A percentile compares a stretch with the other conserved stretches of the same genome.
These are phyloP conservation scores for Hymenoscyphus salicellus DNA, from an alignment of 2,329 filamentous ascomycete species.

Conservation along the genomic window DNA sequence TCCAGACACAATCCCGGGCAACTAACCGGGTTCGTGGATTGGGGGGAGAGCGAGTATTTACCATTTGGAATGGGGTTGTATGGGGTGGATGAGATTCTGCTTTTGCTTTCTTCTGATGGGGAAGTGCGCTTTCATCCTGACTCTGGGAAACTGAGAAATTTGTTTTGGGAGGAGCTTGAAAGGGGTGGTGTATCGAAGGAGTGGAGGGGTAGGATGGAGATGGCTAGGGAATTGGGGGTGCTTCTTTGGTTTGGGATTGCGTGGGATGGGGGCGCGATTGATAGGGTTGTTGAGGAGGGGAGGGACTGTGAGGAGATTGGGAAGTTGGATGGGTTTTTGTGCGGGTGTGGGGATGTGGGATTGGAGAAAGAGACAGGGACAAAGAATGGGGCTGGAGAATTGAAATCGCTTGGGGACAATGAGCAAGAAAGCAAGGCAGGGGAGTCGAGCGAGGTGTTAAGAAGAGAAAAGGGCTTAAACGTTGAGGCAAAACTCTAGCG, in stretches of 20 bases:
- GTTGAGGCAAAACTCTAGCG: not conserved
- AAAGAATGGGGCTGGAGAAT: not conserved
- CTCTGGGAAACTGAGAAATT: conserved; percentile 42
- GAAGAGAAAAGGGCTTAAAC: not conserved
- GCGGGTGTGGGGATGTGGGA: not conserved
- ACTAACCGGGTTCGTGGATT: conserved; percentile 58
- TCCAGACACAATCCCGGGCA: conserved; percentile 40
- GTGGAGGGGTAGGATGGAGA: conserved; percentile 38
- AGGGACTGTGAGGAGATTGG: conserved; percentile 53
- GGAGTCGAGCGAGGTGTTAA: not conserved
- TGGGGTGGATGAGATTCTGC: conserved; percentile 57
- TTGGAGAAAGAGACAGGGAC: not conserved
- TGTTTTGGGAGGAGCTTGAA: conserved; percentile 49
- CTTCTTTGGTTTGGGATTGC: conserved; percentile 63
- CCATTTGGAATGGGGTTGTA: conserved; percentile 60
- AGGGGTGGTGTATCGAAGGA: conserved; percentile 27
- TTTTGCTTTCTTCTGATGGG: conserved; percentile 22
- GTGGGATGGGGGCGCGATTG: conserved; percentile 58
- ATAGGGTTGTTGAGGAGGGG: conserved; percentile 53
- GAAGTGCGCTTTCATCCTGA: conserved; percentile 41
- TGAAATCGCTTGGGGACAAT: not conserved
- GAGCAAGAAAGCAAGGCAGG: not conserved
- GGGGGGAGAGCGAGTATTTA: conserved; percentile 60
- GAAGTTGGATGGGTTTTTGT: conserved; percentile 43
- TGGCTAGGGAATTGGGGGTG: conserved; percentile 53